These are phyloP conservation scores for Saxispiralis lemnorum DNA, from an alignment of 495 filamentous ascomycete genomes.

Conservation along the genomic window DNA sequence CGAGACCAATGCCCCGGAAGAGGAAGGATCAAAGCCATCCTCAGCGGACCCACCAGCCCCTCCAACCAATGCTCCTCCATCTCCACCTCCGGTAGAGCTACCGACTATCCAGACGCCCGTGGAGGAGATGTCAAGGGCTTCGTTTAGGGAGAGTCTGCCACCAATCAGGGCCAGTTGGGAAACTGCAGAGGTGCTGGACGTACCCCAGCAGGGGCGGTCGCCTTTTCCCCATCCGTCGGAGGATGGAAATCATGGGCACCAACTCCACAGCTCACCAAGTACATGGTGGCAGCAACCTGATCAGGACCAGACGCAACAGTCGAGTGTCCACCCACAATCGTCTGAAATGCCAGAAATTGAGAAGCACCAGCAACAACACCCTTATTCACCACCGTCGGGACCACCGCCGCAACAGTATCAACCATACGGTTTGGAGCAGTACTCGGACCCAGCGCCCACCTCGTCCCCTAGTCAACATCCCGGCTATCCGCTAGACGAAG, in stretches of 20 bases:
- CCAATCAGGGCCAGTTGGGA: conserved; percentile 2
- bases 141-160: neutral
- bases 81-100: conserved; percentile 8
- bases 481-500: neutral
- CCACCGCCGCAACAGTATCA: neutral
- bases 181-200: conserved; percentile 11
- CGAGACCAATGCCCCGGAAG: conserved; percentile 4
- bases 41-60: neutral
- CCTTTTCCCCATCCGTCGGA: neutral
- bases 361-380: no score
- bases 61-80: neutral
- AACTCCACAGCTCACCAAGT: neutral
- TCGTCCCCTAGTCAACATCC: neutral
- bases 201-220: conserved; percentile 7
- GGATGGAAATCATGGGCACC: neutral
- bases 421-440: no score
- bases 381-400: neutral
- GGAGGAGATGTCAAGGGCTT: neutral
- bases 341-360: no score
- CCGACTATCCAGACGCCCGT: conserved; percentile 7
- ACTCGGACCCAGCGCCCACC: neutral
- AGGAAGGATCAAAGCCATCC: neutral
- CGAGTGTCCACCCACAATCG: neutral
- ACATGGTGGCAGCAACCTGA: neutral
- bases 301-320: neutral